phyloP scores from a whole-genome alignment of 202 grass and related monocot genomes.

The Tripidium arundinaceum region DNA sequence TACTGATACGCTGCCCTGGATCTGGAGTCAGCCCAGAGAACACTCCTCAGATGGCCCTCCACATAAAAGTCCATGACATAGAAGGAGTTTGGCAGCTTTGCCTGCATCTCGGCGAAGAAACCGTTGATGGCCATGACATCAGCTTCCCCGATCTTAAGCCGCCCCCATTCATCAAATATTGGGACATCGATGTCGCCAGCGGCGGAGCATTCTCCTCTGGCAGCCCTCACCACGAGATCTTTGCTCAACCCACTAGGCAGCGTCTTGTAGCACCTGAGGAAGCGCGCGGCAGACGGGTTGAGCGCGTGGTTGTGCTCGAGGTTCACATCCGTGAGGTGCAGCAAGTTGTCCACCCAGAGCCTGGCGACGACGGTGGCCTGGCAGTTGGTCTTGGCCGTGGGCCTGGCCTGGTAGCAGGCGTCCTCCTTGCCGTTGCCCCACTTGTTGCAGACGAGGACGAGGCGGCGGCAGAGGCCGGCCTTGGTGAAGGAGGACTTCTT shows the following conservation, averaged over 20 bases:
- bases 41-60: slow-evolving; percentile 58
- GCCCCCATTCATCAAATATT: slow-evolving; percentile 52
- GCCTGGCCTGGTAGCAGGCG: slow-evolving; percentile 76
- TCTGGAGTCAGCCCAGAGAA: slow-evolving; percentile 66
- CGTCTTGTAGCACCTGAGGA: slow-evolving; percentile 68
- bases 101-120: slow-evolving; percentile 72
- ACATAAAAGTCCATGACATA: slow-evolving; percentile 67
- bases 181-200: slow-evolving; percentile 28
- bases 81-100: slow-evolving; percentile 61
- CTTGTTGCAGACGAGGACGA: slow-evolving; percentile 76
- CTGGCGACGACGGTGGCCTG: slow-evolving; percentile 69
- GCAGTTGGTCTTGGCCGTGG: slow-evolving; percentile 86
- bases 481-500: slow-evolving; percentile 91
- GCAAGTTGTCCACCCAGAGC: slow-evolving; percentile 61
- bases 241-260: slow-evolving; percentile 68
- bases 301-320: slow-evolving; percentile 82
- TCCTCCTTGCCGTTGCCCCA: slow-evolving; percentile 70
- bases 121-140: slow-evolving; percentile 54
- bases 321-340: slow-evolving; percentile 69
- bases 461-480: slow-evolving; percentile 72
- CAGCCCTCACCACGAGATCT: slow-evolving; percentile 60
- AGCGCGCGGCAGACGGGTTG: slow-evolving; percentile 59
- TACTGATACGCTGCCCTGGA: slow-evolving; percentile 54
- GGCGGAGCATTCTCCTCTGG: slow-evolving; percentile 37
- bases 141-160: slow-evolving; percentile 57